A percentile compares a stretch with the other conserved stretches of the same genome.
phyloP scores from a whole-genome alignment of 1,139 yeast genomes.

The Pichia sp. region DNA sequence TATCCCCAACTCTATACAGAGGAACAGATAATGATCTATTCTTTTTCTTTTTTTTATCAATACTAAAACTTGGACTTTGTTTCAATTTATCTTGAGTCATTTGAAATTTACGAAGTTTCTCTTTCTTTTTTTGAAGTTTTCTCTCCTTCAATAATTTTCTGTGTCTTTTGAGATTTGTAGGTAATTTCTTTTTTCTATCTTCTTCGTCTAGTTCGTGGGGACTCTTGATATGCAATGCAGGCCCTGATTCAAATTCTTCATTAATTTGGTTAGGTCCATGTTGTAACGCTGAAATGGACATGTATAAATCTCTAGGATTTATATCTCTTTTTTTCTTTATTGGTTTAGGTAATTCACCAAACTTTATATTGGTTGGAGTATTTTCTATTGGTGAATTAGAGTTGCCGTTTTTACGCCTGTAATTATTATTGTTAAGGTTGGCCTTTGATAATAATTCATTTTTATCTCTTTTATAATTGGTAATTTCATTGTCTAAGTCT shows the following conservation, averaged over 20 bases:
- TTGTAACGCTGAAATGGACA: constrained; percentile 75
- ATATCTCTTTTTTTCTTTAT: constrained; percentile 41
- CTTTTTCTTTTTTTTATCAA: not conserved
- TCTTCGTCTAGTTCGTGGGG: constrained; percentile 79
- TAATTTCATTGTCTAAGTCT: not conserved
- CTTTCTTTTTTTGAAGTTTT: constrained; percentile 15
- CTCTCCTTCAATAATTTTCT: constrained; percentile 16
- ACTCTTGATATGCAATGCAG: constrained; percentile 71
- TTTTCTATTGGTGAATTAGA: not conserved
- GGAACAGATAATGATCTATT: constrained; percentile 11
- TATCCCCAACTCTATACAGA: not conserved
- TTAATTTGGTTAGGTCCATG: constrained; percentile 34
- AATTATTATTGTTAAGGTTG: not conserved
- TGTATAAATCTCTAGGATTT: constrained; percentile 76
- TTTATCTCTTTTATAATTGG: not conserved
- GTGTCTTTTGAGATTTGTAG: constrained; percentile 21
- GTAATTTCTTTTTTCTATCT: constrained; percentile 29
- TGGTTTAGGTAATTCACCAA: constrained; percentile 42
- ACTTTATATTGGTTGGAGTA: constrained; percentile 29
- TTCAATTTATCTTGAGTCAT: constrained; percentile 1
- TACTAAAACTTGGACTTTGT: constrained; percentile 1
- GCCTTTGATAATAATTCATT: not conserved
- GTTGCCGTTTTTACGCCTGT: not conserved
- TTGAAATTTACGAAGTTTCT: constrained; percentile 7
- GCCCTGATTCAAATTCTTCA: constrained; percentile 56